Base-by-base conservation (phyloP, 306 rosid species). In the Vigna nakashimae region DNA sequence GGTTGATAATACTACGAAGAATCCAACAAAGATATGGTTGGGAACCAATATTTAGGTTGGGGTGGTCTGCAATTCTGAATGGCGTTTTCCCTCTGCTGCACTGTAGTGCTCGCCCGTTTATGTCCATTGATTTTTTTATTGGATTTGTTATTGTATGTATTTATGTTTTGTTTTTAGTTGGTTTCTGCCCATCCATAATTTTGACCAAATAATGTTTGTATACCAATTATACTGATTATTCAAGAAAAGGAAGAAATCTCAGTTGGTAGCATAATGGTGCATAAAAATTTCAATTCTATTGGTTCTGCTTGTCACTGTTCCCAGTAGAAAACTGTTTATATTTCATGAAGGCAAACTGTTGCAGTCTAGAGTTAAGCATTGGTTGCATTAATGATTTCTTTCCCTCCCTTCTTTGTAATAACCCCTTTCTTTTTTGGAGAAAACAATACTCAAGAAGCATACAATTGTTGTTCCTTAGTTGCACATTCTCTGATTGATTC, bases 81-180 rank as follows among this genome's bases (percentile, higher is more conserved):
- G 67, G 28, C 65, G 38, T 36, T 72, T 57, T 71, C 75, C 77
- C 56, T 70, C 74, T 46, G 66, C 82, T 32, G 82, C 51, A 22
- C 28, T 26, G 28, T 26, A 26, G 56, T 51, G 79, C 48, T 72
- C 71, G 52, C 75, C 74, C 20, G 53, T 56, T 51, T 55, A 14
- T 34, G 65, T 34, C 7, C 26, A 26, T 63, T 77, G 11, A 71
- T 56, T 65, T 45, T 45, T 65, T 49, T 72, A 46, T 40, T 46
- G 49, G n/a, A 71, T 55, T 43, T 46, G 75, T 82, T 62, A 50
- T 32, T 65, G 13, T 76, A 71, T 77, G 59, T 48, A 45, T 34
- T 17, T 14, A 46, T 48, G 76, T 72, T 77, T 76, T 71, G 75
- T n/a, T 65, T 67, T 45, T 53, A 24, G 32, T 69, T 63, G 55